phyloP scores from a whole-genome alignment of 129 eudicot species.

The Logfia minima region DNA sequence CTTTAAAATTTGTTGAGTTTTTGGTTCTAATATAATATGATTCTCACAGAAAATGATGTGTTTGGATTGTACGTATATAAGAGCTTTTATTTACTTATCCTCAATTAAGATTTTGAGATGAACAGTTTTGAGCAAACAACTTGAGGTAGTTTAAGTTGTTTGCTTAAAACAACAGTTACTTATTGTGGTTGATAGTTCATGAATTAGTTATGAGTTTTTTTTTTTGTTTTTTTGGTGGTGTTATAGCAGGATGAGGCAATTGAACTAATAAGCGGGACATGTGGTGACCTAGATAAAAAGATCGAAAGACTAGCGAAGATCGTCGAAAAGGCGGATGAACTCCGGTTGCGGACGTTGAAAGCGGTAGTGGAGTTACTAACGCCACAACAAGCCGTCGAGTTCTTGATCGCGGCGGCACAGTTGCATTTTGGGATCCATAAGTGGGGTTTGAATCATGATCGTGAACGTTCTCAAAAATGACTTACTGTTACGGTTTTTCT shows the following conservation, averaged over 20 bases:
- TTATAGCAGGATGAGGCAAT: conserved; percentile 52
- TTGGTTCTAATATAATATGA: too few relatives aligned
- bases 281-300: conserved; percentile 43
- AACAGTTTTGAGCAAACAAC: too few relatives aligned
- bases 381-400: conserved; percentile 81
- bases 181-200: too few relatives aligned
- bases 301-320: conserved; percentile 46
- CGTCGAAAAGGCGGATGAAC: conserved; percentile 59
- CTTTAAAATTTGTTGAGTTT: too few relatives aligned
- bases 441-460: conserved; percentile 67
- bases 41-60: too few relatives aligned
- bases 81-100: too few relatives aligned
- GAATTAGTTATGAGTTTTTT: too few relatives aligned
- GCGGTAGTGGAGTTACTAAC: conserved; percentile 71
- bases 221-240: not conserved
- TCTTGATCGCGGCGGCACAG: conserved; percentile 67
- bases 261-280: conserved; percentile 39
- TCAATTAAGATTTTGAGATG: too few relatives aligned
- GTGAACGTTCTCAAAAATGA: conserved; percentile 34
- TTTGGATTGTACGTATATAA: too few relatives aligned
- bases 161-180: too few relatives aligned
- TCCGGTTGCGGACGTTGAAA: conserved; percentile 57
- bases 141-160: too few relatives aligned
- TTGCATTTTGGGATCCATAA: conserved; percentile 60
- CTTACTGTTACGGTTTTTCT: not conserved